Conservation (phyloP, 2,329 filamentous ascomycete genomes). For the Gnomoniopsis sp. region DNA sequence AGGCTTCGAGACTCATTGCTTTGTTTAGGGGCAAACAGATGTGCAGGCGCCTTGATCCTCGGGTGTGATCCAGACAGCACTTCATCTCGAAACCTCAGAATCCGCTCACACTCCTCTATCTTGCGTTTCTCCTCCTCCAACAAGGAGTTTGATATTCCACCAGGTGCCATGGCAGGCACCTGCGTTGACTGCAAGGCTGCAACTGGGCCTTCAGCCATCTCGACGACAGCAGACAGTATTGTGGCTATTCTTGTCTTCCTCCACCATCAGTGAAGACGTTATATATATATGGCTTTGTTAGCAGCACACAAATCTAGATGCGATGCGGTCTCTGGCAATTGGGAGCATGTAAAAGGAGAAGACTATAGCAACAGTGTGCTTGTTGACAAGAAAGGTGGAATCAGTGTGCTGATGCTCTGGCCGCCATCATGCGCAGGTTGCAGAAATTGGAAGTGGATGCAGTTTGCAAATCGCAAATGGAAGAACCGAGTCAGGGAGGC, state of each 20-base stretch:
- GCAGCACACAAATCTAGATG: background rate
- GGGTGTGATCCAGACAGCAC: constrained; percentile 75
- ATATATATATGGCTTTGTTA: background rate
- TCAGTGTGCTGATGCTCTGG: background rate
- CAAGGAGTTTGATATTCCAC: constrained; percentile 21
- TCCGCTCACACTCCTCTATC: constrained; percentile 71
- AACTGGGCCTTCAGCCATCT: constrained; percentile 21
- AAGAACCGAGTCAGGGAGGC: no score
- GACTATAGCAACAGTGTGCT: background rate
- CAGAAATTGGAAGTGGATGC: background rate
- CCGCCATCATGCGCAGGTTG: background rate
- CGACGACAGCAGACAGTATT: background rate
- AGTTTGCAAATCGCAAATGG: background rate
- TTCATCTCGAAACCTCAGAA: constrained; percentile 75
- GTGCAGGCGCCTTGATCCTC: constrained; percentile 52
- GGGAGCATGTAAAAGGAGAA: background rate
- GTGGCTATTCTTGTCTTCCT: background rate
- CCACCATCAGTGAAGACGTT: background rate
- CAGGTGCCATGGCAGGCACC: constrained; percentile 8
- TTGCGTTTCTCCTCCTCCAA: constrained; percentile 52
- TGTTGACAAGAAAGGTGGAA: background rate
- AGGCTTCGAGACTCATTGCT: constrained; percentile 20
- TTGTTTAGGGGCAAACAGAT: constrained; percentile 30
- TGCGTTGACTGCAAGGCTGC: constrained; percentile 8
- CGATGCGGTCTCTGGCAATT: background rate